Base-by-base conservation (phyloP, 202 grass and related monocot genomes). In the Musa balbisiana region DNA sequence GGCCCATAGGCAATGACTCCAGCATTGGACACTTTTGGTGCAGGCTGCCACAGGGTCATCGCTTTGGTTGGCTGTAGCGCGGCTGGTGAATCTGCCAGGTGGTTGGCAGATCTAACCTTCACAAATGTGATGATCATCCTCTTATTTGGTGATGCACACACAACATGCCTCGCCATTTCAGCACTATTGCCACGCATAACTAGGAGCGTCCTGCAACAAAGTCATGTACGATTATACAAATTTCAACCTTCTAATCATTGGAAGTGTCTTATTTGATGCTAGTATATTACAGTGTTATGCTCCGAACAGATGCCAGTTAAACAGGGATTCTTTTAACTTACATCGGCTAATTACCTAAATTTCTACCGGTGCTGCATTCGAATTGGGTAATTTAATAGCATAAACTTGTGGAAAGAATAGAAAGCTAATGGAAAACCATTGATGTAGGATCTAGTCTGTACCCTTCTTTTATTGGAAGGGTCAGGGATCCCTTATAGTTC, bases 151-250 rank as follows among this genome's bases (percentile, higher is more conserved):
- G 96, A 95, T 20, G 85, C 87, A 59, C 96, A 99, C 51, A 95
- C 85, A 1, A 99, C 96, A n/a, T 99, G 91, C 75, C 96, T 90
- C 0, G 96, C 96, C 91, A 92, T 99, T 77, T 99, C 96, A 13
- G 96, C 91, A 15, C 91, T 99, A 84, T 99, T 95, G 58, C 91
- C 96, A 11, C 96, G 96, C 96, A 99, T 95, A 16, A 99, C 96
- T 53, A 99, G 80, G 24, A 99, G 89, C 2, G 96, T 95, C 55
- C 96, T 99, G 87, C 76, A 73, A 51, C 20, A n/a, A 60, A 15
- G 76, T 9, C 13, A 12, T 49, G 4, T 43, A 43, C 5, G 33
- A 43, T 43, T 43, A 43, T 43, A 43, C 33, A 43, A 43, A 43
- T 8, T 43, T 43, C 33, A 43, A 43, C 33, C 33, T 43, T 43